Conservation (phyloP, 2,329 filamentous ascomycete species). For the Ophiocordyceps australis region DNA sequence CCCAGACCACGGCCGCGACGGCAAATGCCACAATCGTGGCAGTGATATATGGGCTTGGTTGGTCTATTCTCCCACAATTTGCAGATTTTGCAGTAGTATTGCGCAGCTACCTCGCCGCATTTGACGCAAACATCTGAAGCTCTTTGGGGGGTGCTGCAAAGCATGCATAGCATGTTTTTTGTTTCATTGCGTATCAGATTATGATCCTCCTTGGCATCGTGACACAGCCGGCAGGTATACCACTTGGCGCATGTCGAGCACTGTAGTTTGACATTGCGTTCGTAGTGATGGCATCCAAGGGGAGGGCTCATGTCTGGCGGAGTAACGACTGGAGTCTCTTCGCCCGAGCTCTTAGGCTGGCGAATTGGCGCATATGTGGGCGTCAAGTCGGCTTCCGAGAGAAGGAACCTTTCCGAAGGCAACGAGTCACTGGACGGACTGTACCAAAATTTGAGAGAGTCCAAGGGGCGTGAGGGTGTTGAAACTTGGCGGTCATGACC, state of each 20-base stretch:
- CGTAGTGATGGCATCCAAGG: constrained; percentile 83
- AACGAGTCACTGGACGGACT: constrained; percentile 21
- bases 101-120: constrained; percentile 62
- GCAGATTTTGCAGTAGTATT: constrained; percentile 87
- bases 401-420: constrained; percentile 22
- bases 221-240: constrained; percentile 92
- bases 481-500: constrained; percentile 14
- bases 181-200: constrained; percentile 65
- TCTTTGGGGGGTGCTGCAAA: constrained; percentile 70
- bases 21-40: constrained; percentile 89
- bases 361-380: constrained; percentile 47
- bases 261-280: constrained; percentile 88
- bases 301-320: constrained; percentile 17
- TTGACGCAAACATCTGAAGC: constrained; percentile 60
- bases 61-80: constrained; percentile 94
- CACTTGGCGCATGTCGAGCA: constrained; percentile 78
- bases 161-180: constrained; percentile 94
- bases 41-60: constrained; percentile 88
- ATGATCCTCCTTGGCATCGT: constrained; percentile 70
- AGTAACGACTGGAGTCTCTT: constrained; percentile 14
- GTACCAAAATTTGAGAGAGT: constrained; percentile 42
- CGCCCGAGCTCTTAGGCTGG: constrained; percentile 24
- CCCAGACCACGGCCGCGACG: constrained; percentile 77
- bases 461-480: constrained; percentile 21
- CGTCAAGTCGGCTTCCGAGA: constrained; percentile 41